These are phyloP conservation scores for Ophiostoma quercus DNA, from an alignment of 2,329 filamentous ascomycete species.

Conservation along the genomic window DNA sequence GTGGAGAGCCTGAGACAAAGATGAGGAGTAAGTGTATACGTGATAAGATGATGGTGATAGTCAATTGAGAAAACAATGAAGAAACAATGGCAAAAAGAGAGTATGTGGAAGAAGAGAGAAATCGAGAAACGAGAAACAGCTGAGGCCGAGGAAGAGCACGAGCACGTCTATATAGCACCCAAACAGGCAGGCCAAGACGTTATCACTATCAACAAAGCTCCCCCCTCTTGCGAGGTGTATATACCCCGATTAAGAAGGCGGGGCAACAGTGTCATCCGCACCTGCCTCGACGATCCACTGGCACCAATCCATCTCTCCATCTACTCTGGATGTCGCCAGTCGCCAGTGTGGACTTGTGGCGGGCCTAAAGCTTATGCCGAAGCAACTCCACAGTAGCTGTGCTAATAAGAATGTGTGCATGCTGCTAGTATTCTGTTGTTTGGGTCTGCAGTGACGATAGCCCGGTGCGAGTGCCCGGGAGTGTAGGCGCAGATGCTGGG, in stretches of 20 bases:
- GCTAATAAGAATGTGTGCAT: background rate
- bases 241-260: slow-evolving; percentile 16
- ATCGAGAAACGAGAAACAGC: no score
- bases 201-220: background rate
- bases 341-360: background rate
- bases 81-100: background rate
- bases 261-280: slow-evolving; percentile 1
- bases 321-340: background rate
- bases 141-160: background rate
- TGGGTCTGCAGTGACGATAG: background rate
- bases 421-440: background rate
- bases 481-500: background rate
- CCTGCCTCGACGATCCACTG: slow-evolving; percentile 7
- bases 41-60: background rate
- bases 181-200: background rate
- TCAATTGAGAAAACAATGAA: background rate
- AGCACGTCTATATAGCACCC: background rate
- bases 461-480: background rate
- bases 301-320: background rate
- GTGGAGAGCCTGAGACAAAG: background rate
- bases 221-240: slow-evolving; percentile 1
- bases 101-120: background rate
- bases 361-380: background rate
- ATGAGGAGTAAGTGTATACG: background rate
- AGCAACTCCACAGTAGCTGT: background rate